phyloP scores from a whole-genome alignment of 805 yeast species.

The Starmerella bombicola region DNA sequence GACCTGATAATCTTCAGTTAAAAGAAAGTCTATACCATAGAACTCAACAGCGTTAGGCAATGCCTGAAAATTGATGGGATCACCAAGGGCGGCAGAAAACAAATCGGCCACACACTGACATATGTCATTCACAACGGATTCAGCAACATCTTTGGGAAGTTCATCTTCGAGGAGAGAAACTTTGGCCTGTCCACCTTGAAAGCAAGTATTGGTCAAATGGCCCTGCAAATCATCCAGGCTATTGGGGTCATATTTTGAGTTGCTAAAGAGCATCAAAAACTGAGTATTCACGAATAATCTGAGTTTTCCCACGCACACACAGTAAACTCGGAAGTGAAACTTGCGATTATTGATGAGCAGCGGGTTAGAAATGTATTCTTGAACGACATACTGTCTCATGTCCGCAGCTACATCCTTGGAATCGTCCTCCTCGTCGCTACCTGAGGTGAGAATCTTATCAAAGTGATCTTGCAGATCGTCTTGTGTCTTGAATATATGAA shows the following conservation, averaged over 20 bases:
- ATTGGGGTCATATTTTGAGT: conserved; percentile 34
- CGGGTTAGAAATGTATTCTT: conserved; percentile 63
- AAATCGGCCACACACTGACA: conserved; percentile 52
- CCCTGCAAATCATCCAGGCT: conserved; percentile 41
- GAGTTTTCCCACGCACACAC: conserved; percentile 60
- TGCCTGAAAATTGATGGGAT: conserved; percentile 76
- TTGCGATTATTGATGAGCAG: conserved; percentile 59
- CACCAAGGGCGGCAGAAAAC: conserved; percentile 75
- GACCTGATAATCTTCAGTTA: conserved; percentile 43
- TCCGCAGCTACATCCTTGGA: conserved; percentile 27
- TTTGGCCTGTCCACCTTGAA: conserved; percentile 43
- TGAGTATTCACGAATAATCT: conserved; percentile 67
- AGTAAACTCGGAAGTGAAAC: conserved; percentile 81
- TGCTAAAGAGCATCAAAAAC: conserved; percentile 74
- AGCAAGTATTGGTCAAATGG: conserved; percentile 88
- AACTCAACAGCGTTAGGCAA: conserved; percentile 70
- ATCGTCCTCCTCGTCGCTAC: conserved; percentile 46
- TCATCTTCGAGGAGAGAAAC: conserved; percentile 59
- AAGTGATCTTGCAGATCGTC: conserved; percentile 74
- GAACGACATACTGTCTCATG: conserved; percentile 75
- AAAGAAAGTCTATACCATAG: conserved; percentile 79
- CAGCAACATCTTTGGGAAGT: conserved; percentile 30
- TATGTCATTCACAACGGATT: conserved; percentile 36
- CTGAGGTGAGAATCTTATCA: conserved; percentile 73
- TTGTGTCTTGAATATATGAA: conserved; percentile 63